Percentiles rank a stretch among this genome's conserved stretches.
Evolutionary conservation across 495 filamentous ascomycete species (phyloP).

Genomic region (Barbatosphaeria neglecta): DNA sequence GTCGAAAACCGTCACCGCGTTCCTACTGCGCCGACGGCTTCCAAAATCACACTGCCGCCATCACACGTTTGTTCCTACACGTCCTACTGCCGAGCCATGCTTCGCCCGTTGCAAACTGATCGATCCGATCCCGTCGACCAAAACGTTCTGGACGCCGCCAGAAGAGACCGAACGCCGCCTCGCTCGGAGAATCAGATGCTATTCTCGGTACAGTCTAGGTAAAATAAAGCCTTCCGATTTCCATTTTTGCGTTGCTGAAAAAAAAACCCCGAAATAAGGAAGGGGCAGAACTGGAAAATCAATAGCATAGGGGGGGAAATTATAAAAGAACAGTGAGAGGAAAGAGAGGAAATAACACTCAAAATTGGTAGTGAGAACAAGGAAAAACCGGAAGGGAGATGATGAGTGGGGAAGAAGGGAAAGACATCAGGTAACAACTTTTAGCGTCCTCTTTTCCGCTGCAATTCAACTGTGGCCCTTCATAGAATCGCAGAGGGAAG

Average conservation of each 20-base stretch:
- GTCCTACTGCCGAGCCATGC: background rate
- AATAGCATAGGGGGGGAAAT: too few species aligned
- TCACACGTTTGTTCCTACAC: too few species aligned
- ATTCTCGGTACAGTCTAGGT: conserved; percentile 25
- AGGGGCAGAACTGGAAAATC: conserved; percentile 4
- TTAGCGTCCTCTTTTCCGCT: background rate
- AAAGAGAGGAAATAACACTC: background rate
- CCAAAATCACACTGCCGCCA: too few species aligned
- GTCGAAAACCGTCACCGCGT: background rate
- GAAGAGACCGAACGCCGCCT: conserved; percentile 13
- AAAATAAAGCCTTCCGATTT: conserved; percentile 17
- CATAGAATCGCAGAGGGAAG: background rate
- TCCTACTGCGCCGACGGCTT: too few species aligned
- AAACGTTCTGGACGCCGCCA: background rate
- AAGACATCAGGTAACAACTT: background rate
- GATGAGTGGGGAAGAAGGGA: conserved; percentile 1
- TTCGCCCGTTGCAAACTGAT: background rate
- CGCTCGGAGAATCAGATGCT: conserved; percentile 24
- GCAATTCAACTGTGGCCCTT: background rate
- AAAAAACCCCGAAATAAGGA: conserved; percentile 4
- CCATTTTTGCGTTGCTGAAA: conserved; percentile 6
- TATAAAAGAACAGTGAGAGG: background rate
- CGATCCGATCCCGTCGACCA: conserved; percentile 7
- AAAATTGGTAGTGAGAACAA: background rate
- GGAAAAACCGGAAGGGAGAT: background rate